A percentile compares a stretch with the other conserved stretches of the same genome.
These are phyloP conservation scores for Leishmania martiniquensis DNA, from an alignment of 208 protist genomes.

Conservation along the genomic window DNA sequence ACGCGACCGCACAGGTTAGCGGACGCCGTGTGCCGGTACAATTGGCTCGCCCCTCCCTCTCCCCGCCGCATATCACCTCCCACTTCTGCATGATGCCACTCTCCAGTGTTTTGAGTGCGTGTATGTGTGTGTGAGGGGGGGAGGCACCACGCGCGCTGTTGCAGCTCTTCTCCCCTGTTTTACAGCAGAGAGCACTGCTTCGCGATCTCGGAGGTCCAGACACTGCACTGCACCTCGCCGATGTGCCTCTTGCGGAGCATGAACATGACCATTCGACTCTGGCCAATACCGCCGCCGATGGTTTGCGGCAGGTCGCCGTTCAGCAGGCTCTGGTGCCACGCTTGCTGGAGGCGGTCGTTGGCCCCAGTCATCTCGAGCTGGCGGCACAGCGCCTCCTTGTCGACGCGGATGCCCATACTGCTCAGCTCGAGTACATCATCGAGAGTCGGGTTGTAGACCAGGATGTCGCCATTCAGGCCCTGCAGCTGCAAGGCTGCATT, in stretches of 20 bases:
- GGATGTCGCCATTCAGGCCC: constrained; percentile 91
- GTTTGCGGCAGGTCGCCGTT: constrained; percentile 82
- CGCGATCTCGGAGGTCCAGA: constrained; percentile 68
- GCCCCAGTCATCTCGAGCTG: constrained; percentile 80
- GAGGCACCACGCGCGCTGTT: neutral
- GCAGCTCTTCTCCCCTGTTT: neutral
- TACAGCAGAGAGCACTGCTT: constrained; percentile 40
- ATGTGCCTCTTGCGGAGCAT: constrained; percentile 92
- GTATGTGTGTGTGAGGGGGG: too few relatives aligned
- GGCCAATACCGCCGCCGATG: constrained; percentile 87
- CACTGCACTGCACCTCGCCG: constrained; percentile 90
- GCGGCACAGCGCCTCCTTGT: constrained; percentile 68
- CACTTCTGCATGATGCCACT: neutral
- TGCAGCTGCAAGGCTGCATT: constrained; percentile 61
- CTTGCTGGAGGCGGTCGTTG: constrained; percentile 59
- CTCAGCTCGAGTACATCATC: constrained; percentile 88
- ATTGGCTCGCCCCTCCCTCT: too few relatives aligned
- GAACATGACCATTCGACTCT: constrained; percentile 90
- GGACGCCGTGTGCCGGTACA: neutral
- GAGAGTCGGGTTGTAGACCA: constrained; percentile 87
- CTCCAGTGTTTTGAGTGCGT: too few relatives aligned
- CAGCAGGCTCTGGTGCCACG: constrained; percentile 84
- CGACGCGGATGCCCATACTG: constrained; percentile 94
- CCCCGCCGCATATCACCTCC: neutral
- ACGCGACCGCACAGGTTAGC: neutral